Conservation (phyloP, 208 protist genomes). For the Leishmania gerbilli region DNA sequence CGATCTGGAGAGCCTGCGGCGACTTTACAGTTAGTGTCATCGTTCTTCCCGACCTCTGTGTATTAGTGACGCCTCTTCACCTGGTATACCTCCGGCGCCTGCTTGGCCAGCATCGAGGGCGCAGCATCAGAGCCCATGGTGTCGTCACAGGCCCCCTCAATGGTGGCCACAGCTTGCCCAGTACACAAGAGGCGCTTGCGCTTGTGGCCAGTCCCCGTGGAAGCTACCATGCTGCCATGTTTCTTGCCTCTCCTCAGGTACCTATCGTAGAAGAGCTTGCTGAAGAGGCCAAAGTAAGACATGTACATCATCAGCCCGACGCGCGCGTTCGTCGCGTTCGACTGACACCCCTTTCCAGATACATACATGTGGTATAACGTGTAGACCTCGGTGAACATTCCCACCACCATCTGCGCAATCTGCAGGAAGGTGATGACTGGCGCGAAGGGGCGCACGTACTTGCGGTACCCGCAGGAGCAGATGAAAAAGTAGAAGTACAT, state of each 20-base stretch:
- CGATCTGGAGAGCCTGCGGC: no score
- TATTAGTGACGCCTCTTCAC: slow-evolving; percentile 6
- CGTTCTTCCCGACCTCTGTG: no score
- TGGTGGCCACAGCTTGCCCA: not conserved
- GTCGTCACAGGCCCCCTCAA: not conserved
- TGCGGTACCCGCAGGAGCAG: slow-evolving; percentile 56
- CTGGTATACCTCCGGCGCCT: not conserved
- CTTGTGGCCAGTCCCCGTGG: not conserved
- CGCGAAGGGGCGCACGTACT: slow-evolving; percentile 72
- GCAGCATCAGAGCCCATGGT: not conserved
- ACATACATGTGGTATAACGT: slow-evolving; percentile 51
- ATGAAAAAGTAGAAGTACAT: slow-evolving; percentile 96
- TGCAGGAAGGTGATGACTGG: slow-evolving; percentile 88
- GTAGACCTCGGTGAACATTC: slow-evolving; percentile 60
- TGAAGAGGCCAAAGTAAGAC: slow-evolving; percentile 93
- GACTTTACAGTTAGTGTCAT: no score
- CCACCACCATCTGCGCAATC: slow-evolving; percentile 93
- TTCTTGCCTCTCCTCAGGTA: slow-evolving; percentile 50
- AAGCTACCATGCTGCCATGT: not conserved
- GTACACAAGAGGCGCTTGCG: not conserved
- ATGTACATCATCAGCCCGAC: slow-evolving; percentile 89
- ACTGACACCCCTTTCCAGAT: slow-evolving; percentile 54
- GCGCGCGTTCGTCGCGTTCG: slow-evolving; percentile 58
- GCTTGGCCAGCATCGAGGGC: not conserved
- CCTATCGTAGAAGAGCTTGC: slow-evolving; percentile 75